Evolutionary conservation across 257 asterid species (phyloP).

Genomic region (Solanum pinnatisectum): DNA sequence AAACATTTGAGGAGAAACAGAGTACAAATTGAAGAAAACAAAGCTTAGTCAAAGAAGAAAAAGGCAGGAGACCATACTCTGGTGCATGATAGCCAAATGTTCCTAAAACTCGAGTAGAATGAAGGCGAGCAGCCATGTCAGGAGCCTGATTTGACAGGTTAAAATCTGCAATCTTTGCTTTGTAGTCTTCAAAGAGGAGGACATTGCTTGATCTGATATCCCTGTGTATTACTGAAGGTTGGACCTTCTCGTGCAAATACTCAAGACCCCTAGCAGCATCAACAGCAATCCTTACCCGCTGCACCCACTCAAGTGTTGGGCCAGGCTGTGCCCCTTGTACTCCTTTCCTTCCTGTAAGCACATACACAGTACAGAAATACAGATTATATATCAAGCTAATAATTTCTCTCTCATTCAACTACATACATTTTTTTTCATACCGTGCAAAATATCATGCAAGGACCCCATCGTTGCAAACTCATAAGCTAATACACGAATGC

Average conservation of each 20-base stretch:
- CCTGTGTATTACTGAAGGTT: conserved; percentile 80
- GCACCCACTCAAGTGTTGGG: conserved; percentile 96
- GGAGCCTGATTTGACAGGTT: conserved; percentile 98
- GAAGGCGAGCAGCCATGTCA: conserved; percentile 99
- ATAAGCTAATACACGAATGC: conserved; percentile 81
- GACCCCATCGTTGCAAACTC: conserved; percentile 99
- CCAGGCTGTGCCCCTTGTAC: conserved; percentile 99
- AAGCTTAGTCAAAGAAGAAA: background rate
- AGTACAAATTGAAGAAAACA: background rate
- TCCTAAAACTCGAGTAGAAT: conserved; percentile 95
- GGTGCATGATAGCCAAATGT: conserved; percentile 99
- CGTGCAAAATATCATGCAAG: conserved; percentile 90
- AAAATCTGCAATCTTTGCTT: conserved; percentile 89
- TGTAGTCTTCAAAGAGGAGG: conserved; percentile 86
- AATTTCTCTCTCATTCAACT: background rate
- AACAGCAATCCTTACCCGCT: conserved; percentile 88
- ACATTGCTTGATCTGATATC: conserved; percentile 98
- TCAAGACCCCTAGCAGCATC: conserved; percentile 98
- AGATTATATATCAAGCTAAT: background rate
- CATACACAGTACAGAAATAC: background rate
- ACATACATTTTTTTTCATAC: conserved; percentile 20
- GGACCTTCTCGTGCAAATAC: conserved; percentile 87
- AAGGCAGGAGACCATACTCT: conserved; percentile 46
- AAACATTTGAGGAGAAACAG: background rate
- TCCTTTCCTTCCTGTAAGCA: conserved; percentile 82